Evolutionary conservation across 169 alveolate species (phyloP).

Genomic region (Plasmodium fragile): DNA sequence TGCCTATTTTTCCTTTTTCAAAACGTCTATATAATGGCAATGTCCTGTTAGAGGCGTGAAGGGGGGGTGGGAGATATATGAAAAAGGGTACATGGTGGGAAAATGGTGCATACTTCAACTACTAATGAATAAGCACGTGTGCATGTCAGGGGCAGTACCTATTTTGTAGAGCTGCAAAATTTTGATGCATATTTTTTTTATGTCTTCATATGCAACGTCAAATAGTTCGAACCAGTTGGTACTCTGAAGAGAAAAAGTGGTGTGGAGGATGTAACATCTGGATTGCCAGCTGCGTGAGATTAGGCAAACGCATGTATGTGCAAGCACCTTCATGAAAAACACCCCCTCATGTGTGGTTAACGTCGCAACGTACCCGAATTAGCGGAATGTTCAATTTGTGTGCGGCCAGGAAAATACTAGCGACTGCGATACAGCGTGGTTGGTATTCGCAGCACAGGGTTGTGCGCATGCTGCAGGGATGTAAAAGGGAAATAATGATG

Average conservation of each 20-base stretch:
- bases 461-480: slow-evolving; percentile 82
- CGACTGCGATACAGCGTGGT: slow-evolving; percentile 85
- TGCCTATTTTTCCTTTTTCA: slow-evolving; percentile 17
- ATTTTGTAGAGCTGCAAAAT: slow-evolving; percentile 80
- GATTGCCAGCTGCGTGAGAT: background rate
- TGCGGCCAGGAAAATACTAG: slow-evolving; percentile 83
- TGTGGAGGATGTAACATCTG: background rate
- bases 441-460: slow-evolving; percentile 85
- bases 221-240: slow-evolving; percentile 83
- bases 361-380: slow-evolving; percentile 59
- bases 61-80: background rate
- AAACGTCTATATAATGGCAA: slow-evolving; percentile 58
- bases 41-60: slow-evolving; percentile 25
- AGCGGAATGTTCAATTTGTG: slow-evolving; percentile 80
- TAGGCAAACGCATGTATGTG: background rate
- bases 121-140: background rate
- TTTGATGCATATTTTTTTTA: slow-evolving; percentile 79
- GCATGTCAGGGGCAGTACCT: slow-evolving; percentile 15
- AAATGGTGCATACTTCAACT: background rate
- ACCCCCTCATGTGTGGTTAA: background rate
- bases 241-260: background rate
- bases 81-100: background rate
- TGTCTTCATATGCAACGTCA: slow-evolving; percentile 85
- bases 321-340: background rate
- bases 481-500: background rate